These are phyloP conservation scores for Rubia peregrina DNA, from an alignment of 305 asterid genomes.

Conservation along the genomic window DNA sequence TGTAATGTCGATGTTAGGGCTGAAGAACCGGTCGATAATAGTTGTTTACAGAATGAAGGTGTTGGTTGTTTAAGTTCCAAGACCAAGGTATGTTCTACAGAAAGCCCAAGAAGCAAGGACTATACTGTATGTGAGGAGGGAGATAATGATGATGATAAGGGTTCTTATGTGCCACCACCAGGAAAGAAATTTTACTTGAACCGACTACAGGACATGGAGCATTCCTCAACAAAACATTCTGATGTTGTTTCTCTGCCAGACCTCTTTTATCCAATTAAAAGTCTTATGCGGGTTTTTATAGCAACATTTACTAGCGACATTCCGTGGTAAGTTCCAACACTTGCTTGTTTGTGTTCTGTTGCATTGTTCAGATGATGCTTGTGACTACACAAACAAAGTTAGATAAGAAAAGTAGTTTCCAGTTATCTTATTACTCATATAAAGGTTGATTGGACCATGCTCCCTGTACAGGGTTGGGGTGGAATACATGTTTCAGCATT, in stretches of 20 bases:
- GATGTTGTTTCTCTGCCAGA: conserved; percentile 69
- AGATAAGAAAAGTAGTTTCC: neutral
- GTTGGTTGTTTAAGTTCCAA: conserved; percentile 19
- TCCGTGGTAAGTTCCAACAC: conserved; percentile 45
- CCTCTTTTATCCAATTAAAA: conserved; percentile 66
- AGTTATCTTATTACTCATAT: neutral
- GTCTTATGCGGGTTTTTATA: conserved; percentile 52
- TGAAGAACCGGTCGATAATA: conserved; percentile 19
- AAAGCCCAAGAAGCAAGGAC: conserved; percentile 19
- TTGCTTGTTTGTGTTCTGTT: conserved; percentile 6
- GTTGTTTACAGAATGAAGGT: conserved; percentile 21
- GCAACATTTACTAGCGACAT: conserved; percentile 82
- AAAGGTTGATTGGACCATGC: neutral
- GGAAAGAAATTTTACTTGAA: conserved; percentile 72
- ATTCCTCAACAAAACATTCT: conserved; percentile 26
- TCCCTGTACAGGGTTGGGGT: neutral
- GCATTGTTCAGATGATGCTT: neutral
- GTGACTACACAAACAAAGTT: neutral
- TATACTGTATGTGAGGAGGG: conserved; percentile 22
- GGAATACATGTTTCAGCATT: neutral
- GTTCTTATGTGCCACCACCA: conserved; percentile 43
- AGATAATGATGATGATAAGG: conserved; percentile 22
- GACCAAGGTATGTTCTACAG: conserved; percentile 22
- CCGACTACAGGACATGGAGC: conserved; percentile 44
- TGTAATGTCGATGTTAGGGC: conserved; percentile 10